Conservation (phyloP, 495 filamentous ascomycete species). For the Tuber aestivum region DNA sequence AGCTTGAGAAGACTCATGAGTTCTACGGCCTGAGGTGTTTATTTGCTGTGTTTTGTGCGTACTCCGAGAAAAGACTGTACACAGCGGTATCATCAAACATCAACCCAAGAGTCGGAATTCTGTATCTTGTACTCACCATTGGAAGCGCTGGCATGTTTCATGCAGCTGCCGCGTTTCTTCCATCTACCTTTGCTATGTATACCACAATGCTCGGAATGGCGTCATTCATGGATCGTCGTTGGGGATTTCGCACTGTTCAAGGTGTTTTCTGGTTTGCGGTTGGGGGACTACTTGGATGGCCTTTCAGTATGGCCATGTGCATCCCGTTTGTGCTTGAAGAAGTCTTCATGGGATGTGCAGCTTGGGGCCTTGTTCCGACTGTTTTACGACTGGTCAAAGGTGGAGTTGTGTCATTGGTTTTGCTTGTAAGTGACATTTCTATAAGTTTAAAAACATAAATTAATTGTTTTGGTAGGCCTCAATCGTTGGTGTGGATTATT, state of each 20-base stretch:
- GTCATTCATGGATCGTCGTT: constrained; percentile 79
- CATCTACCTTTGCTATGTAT: constrained; percentile 97
- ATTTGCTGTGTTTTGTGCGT: constrained; percentile 68
- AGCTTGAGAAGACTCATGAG: constrained; percentile 55
- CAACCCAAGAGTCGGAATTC: constrained; percentile 70
- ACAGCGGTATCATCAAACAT: constrained; percentile 64
- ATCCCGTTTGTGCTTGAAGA: constrained; percentile 81
- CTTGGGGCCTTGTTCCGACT: constrained; percentile 54
- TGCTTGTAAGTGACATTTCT: constrained; percentile 57
- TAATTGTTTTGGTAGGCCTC: constrained; percentile 46
- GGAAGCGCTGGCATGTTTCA: constrained; percentile 90
- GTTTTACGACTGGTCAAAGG: constrained; percentile 61
- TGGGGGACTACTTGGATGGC: constrained; percentile 90
- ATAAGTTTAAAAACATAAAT: constrained; percentile 26
- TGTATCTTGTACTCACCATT: constrained; percentile 70
- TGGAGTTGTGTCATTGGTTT: constrained; percentile 55
- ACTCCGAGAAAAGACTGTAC: constrained; percentile 76
- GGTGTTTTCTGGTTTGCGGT: constrained; percentile 89
- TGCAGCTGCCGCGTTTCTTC: constrained; percentile 76
- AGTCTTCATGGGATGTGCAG: constrained; percentile 55
- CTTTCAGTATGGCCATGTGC: constrained; percentile 77
- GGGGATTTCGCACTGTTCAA: constrained; percentile 65
- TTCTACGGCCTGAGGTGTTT: constrained; percentile 79
- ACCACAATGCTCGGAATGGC: constrained; percentile 78
- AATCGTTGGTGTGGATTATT: constrained; percentile 58